A percentile compares a stretch with the other conserved stretches of the same genome.
phyloP scores from a whole-genome alignment of 805 yeast genomes.

The Lipomyces japonicus region DNA sequence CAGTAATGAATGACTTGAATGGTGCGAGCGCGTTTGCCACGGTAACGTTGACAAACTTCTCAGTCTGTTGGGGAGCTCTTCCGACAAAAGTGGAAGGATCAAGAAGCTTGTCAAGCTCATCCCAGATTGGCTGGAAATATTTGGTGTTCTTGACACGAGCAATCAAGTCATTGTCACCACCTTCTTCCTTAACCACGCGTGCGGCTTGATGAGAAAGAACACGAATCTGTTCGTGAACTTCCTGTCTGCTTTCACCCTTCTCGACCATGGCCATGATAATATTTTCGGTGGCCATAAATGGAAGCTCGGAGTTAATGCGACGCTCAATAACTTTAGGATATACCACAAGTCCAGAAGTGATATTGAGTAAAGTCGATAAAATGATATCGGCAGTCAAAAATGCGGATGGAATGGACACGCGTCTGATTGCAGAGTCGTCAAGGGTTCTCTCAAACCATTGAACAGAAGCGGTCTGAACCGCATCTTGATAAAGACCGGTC shows the following conservation, averaged over 20 bases:
- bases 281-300: conserved; percentile 99
- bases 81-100: conserved; percentile 96
- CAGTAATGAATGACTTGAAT: conserved; percentile 54
- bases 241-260: conserved; percentile 96
- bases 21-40: conserved; percentile 79
- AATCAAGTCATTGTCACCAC: conserved; percentile 94
- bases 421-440: conserved; percentile 96
- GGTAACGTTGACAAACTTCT: conserved; percentile 79
- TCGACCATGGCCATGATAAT: conserved; percentile 99
- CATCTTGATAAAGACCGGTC: conserved; percentile 87
- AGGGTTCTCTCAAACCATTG: conserved; percentile 99
- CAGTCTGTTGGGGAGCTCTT: conserved; percentile 97
- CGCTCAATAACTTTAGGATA: conserved; percentile 98
- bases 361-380: conserved; percentile 81
- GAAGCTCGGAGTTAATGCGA: conserved; percentile 89
- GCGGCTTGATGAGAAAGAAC: conserved; percentile 97
- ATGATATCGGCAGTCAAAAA: conserved; percentile 94
- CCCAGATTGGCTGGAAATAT: conserved; percentile 71
- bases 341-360: conserved; percentile 92
- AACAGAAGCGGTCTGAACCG: conserved; percentile 93
- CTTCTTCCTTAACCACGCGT: conserved; percentile 94
- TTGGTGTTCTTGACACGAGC: conserved; percentile 41
- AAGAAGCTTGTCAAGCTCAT: conserved; percentile 70
- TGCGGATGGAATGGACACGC: conserved; percentile 94
- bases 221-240: conserved; percentile 95